Evolutionary conservation across 2,329 filamentous ascomycete genomes (phyloP).

Genomic region (Venturia aucupariae): DNA sequence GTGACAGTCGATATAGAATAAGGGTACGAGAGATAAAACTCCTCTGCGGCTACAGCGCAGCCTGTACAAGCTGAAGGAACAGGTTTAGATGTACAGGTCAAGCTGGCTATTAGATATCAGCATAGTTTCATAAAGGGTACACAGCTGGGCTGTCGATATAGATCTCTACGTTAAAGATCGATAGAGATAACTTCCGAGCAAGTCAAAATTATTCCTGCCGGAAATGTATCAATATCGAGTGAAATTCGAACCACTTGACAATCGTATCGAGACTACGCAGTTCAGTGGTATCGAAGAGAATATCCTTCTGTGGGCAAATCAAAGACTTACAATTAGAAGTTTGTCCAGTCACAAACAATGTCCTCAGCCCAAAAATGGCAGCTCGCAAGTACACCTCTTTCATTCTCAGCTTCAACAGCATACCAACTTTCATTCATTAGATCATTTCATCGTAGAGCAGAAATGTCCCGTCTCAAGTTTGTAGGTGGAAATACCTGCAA

Average conservation of each 20-base stretch:
- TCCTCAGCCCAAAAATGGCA: not conserved
- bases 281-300: too few relatives aligned
- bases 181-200: too few relatives aligned
- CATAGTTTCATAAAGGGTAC: not conserved
- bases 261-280: too few relatives aligned
- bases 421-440: not conserved
- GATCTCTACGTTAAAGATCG: too few relatives aligned
- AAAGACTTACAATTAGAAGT: not conserved
- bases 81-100: not conserved
- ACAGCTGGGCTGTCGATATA: too few relatives aligned
- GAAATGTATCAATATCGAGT: too few relatives aligned
- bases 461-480: not conserved
- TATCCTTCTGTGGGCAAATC: not conserved
- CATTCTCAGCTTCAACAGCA: not conserved
- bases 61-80: not conserved
- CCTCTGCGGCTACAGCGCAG: not conserved
- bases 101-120: not conserved
- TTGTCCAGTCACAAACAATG: not conserved
- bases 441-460: not conserved
- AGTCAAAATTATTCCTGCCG: too few relatives aligned
- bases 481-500: not conserved
- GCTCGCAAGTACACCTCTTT: not conserved
- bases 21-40: not conserved
- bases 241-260: too few relatives aligned
- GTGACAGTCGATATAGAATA: not conserved